Base-by-base conservation (phyloP, 2,329 filamentous ascomycete genomes). In the Triangularia setosa region DNA sequence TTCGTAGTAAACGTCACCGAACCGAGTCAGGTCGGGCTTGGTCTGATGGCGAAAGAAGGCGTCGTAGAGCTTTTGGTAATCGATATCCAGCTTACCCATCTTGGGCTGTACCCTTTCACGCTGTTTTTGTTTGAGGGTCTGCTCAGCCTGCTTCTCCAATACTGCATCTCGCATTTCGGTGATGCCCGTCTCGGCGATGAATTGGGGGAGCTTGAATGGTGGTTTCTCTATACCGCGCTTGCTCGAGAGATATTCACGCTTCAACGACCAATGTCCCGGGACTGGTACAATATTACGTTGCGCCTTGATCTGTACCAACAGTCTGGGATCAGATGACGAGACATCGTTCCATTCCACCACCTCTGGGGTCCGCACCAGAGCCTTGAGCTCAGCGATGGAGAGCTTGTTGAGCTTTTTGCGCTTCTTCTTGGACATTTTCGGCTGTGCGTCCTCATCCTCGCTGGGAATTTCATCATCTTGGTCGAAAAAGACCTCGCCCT, bases 1-100 rank as follows among this genome's bases (percentile, higher is more conserved):
- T 78, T 99, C 95, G 76, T 98, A 98, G 78, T 99, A 99, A n/a
- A 99, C 93, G 77, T 99, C 95, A 48, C 95, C 95, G 72, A 97
- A 99, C 53, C 93, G 87, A 30, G 95, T 98, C 68, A 99, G 80
- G 71, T 93, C 89, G 0, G 95, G 95, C 78, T 99, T 99, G 48
- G 92, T 96, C 79, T 99, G 95, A 75, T 97, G 96, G 65, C 93
- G 87, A 82, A 99, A 99, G 81, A 99, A 99, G 3, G 95, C 95
- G 75, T 98, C 95, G 79, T 98, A 98, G 62, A 98, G 87, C 76
- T 95, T 97, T 75, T 97, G 92, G 77, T 99, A 99, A 77, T 99
- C 95, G 70, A 99, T 98, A 76, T 99, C 95, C 59, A 99, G 83
- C 77, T 95, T 96, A 67, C 95, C 95, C 85, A 97, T 95, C 79